Evolutionary conservation across 805 yeast genomes (phyloP).

Genomic region (Cyberlindnera americana): DNA sequence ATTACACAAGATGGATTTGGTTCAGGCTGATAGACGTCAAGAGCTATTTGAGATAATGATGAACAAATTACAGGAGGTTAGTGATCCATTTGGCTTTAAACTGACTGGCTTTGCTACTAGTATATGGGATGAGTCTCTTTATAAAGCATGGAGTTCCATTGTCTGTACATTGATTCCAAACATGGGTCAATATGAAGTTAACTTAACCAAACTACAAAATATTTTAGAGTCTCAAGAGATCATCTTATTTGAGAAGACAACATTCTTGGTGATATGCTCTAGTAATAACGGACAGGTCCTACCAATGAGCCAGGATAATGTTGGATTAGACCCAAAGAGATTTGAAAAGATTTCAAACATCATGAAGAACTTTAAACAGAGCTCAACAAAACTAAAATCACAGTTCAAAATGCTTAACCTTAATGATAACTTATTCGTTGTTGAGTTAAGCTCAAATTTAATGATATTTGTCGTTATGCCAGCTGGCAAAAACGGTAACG

Average conservation of each 20-base stretch:
- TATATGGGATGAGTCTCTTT: conserved; percentile 31
- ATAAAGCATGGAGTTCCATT: conserved; percentile 95
- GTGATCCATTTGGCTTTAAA: conserved; percentile 64
- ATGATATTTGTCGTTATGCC: conserved; percentile 59
- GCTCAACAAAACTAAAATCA: conserved; percentile 81
- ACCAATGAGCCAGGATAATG: conserved; percentile 12
- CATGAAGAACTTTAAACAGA: conserved; percentile 90
- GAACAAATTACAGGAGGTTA: conserved; percentile 71
- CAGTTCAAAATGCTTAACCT: conserved; percentile 76
- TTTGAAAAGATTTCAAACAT: conserved; percentile 93
- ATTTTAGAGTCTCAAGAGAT: conserved; percentile 85
- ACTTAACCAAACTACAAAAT: conserved; percentile 66
- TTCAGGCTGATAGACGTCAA: conserved; percentile 78
- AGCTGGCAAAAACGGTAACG: conserved; percentile 32
- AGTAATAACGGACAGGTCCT: conserved; percentile 27
- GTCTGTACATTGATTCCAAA: conserved; percentile 95
- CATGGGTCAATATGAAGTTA: conserved; percentile 73
- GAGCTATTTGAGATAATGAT: conserved; percentile 83
- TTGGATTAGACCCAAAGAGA: conserved; percentile 75
- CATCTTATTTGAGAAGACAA: conserved; percentile 87
- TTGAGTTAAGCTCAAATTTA: conserved; percentile 56
- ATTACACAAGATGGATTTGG: conserved; percentile 94
- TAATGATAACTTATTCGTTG: conserved; percentile 52
- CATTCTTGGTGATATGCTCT: conserved; percentile 63
- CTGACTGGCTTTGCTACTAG: conserved; percentile 85